These are phyloP conservation scores for Pseudocercospora fuligena DNA, from an alignment of 2,329 filamentous ascomycete species.

Conservation along the genomic window DNA sequence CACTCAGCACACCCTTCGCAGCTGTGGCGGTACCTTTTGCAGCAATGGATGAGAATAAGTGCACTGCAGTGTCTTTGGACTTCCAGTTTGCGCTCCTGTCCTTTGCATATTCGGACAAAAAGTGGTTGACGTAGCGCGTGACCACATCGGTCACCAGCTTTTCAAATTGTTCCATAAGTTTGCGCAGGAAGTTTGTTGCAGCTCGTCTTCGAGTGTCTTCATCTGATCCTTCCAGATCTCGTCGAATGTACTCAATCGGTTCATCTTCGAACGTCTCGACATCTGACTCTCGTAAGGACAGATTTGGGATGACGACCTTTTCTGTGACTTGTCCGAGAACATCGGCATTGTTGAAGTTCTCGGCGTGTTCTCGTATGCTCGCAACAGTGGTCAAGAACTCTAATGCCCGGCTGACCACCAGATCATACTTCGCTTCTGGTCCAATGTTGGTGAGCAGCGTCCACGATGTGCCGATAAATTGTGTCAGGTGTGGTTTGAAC, in stretches of 20 bases:
- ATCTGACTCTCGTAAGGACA: slow-evolving; percentile 89
- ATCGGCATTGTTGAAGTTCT: slow-evolving; percentile 80
- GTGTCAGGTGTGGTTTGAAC: slow-evolving; percentile 77
- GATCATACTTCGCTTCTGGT: slow-evolving; percentile 88
- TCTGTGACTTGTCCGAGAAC: slow-evolving; percentile 87
- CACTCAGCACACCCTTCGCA: slow-evolving; percentile 85
- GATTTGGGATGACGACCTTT: slow-evolving; percentile 93
- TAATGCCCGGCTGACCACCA: slow-evolving; percentile 89
- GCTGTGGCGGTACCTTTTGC: slow-evolving; percentile 88
- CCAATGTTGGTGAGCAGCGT: slow-evolving; percentile 85
- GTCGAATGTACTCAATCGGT: slow-evolving; percentile 95
- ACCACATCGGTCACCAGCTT: slow-evolving; percentile 83
- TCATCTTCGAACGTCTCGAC: slow-evolving; percentile 97
- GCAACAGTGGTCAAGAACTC: slow-evolving; percentile 93
- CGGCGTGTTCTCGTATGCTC: slow-evolving; percentile 75
- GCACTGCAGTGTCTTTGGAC: slow-evolving; percentile 96
- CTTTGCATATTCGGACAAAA: slow-evolving; percentile 75
- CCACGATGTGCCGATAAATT: slow-evolving; percentile 91
- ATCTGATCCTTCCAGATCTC: slow-evolving; percentile 94
- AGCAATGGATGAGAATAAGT: slow-evolving; percentile 91
- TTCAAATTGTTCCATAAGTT: slow-evolving; percentile 89
- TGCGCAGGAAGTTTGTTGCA: slow-evolving; percentile 90
- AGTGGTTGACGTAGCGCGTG: slow-evolving; percentile 82
- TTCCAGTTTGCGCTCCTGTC: slow-evolving; percentile 79
- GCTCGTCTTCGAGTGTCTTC: slow-evolving; percentile 90